These are phyloP conservation scores for Colletotrichum tofieldiae DNA, from an alignment of 2,329 filamentous ascomycete species.

Conservation along the genomic window DNA sequence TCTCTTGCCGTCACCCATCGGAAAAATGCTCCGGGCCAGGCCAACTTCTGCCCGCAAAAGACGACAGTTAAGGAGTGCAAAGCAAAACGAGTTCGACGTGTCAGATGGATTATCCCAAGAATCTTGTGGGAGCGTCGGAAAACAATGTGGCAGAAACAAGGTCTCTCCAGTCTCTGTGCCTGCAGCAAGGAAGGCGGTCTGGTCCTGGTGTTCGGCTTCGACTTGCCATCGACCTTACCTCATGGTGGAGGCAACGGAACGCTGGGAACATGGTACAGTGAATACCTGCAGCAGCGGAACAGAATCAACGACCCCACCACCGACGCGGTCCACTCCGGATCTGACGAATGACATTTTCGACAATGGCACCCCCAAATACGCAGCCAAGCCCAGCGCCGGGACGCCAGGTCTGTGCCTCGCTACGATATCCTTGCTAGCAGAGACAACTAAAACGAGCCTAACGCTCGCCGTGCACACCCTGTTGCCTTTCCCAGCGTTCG, in stretches of 20 bases:
- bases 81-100: not conserved
- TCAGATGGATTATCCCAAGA: not conserved
- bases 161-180: not conserved
- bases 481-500: slow-evolving; percentile 32
- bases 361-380: slow-evolving; percentile 25
- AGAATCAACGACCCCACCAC: slow-evolving; percentile 16
- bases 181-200: slow-evolving; percentile 36
- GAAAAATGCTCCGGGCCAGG: not conserved
- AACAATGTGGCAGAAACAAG: slow-evolving; percentile 32
- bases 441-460: slow-evolving; percentile 40
- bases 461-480: slow-evolving; percentile 34
- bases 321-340: slow-evolving; percentile 15
- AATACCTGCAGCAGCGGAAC: slow-evolving; percentile 40
- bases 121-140: slow-evolving; percentile 16
- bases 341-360: slow-evolving; percentile 35
- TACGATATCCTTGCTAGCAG: slow-evolving; percentile 39
- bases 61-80: not conserved
- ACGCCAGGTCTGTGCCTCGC: slow-evolving; percentile 27
- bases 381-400: slow-evolving; percentile 36
- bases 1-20: not conserved
- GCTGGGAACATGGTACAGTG: slow-evolving; percentile 39
- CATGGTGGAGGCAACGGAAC: slow-evolving; percentile 31
- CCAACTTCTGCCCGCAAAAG: not conserved
- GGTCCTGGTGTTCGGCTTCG: not conserved
- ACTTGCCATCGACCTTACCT: slow-evolving; percentile 23